Base-by-base conservation (phyloP, 345 rosid species). In the Euphorbia lathyris region DNA sequence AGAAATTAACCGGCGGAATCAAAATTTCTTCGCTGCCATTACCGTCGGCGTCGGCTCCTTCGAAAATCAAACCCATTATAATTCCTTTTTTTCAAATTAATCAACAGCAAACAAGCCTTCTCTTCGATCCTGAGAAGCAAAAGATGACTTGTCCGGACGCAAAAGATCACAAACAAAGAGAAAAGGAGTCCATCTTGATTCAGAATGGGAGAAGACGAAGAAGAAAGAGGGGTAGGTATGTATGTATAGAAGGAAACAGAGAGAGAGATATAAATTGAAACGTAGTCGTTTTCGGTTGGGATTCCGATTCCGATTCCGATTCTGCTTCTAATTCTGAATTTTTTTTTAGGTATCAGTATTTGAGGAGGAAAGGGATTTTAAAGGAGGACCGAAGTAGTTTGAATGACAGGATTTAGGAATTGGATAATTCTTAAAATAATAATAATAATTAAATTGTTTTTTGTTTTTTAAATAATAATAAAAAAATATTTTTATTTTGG, bases 1-100 rank as follows among this genome's bases (percentile, higher is more conserved):
- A 88, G 80, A 92, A 92, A 75, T 92, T 92, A 20, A 81, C 27
- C 26, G 95, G 96, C 38, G 95, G 91, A 5, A 78, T 69, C 67
- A 81, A 48, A 60, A 73, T 62, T 50, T 14, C 62, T 22, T 22
- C 83, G 66, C 72, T 13, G 16, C 19, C 62, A 25, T 27, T 20
- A 16, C 10, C 80, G 59, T 67, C 60, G 2, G 45, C 78, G 2
- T 12, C 52, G 17, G 45, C 75, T 30, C 55, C 82, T 61, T 80
- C 86, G 22, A 73, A 68, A 1, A 81, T 79, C 58, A 84, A 61
- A 40, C 87, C 76, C 89, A 83, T 86, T 26, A 40, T 3, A 6
- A 23, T 32, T 12, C 36, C 16, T 8, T 22, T 6, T 16, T 25
- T 11, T 22, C 16, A 26, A 26, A 27, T 9, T 3, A 0, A 16